phyloP scores from a whole-genome alignment of 345 rosid species.

The Gossypioides kirkii region DNA sequence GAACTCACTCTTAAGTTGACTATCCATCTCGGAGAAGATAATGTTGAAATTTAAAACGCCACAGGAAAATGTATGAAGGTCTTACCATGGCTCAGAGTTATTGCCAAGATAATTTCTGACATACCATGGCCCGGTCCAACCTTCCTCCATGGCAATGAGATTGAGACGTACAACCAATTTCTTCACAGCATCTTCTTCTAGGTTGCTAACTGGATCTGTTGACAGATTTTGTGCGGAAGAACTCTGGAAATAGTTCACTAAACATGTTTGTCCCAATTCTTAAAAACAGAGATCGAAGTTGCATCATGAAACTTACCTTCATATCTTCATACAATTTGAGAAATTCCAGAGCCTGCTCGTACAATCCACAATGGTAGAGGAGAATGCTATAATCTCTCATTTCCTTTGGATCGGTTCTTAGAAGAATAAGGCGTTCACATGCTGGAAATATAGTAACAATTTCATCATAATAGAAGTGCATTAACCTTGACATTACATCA shows the following conservation, averaged over 20 bases:
- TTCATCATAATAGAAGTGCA: not conserved
- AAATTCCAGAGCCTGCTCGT: constrained; percentile 43
- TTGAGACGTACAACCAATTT: constrained; percentile 48
- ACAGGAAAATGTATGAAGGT: not conserved
- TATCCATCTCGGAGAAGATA: not conserved
- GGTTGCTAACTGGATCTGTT: constrained; percentile 22
- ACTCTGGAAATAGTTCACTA: constrained; percentile 19
- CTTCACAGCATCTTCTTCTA: constrained; percentile 53
- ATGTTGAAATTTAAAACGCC: not conserved
- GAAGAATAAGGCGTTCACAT: constrained; percentile 59
- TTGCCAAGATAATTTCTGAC: constrained; percentile 47
- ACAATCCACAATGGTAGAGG: constrained; percentile 62
- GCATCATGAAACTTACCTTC: constrained; percentile 29
- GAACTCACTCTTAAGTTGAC: not conserved
- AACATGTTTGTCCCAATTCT: constrained; percentile 1
- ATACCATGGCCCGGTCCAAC: constrained; percentile 45
- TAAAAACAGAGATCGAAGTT: not conserved
- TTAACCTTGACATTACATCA: not conserved
- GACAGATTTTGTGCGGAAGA: constrained; percentile 19
- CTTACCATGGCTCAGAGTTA: constrained; percentile 59
- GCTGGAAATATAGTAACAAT: constrained; percentile 33
- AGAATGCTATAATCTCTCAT: constrained; percentile 62
- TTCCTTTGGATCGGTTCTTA: constrained; percentile 44
- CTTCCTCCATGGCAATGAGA: constrained; percentile 54
- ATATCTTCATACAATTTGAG: constrained; percentile 36